These are phyloP conservation scores for Sonneratia alba DNA, from an alignment of 345 rosid genomes.

Conservation along the genomic window DNA sequence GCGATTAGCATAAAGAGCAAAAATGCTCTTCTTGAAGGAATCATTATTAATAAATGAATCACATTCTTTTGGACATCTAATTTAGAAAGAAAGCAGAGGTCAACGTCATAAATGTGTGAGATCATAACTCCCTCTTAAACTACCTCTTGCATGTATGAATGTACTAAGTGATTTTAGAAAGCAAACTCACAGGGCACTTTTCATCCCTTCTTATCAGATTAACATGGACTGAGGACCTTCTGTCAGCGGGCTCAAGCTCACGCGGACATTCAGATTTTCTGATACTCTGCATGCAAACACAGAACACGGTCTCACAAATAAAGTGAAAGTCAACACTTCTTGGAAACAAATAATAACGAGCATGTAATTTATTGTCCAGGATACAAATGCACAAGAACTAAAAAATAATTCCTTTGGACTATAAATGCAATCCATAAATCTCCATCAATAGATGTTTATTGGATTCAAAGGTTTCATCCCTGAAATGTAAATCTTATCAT, in stretches of 20 bases:
- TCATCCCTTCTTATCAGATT: conserved; percentile 73
- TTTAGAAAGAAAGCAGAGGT: neutral
- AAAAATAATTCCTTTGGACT: neutral
- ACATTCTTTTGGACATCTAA: neutral
- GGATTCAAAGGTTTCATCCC: neutral
- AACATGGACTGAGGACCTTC: conserved; percentile 69
- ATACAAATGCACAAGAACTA: neutral
- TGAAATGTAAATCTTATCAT: neutral
- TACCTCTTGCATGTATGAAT: neutral
- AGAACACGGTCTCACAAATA: neutral
- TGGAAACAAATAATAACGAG: neutral
- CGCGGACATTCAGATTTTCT: conserved; percentile 89
- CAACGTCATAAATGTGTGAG: neutral
- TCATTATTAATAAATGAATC: neutral
- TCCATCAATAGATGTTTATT: neutral
- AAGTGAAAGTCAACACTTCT: neutral
- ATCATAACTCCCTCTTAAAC: neutral
- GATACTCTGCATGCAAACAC: conserved; percentile 51
- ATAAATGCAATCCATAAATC: neutral
- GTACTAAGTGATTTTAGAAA: neutral
- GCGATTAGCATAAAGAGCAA: neutral
- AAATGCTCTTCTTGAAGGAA: neutral
- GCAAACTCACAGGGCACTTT: conserved; percentile 57
- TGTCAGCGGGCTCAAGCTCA: conserved; percentile 90
- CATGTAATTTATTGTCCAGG: neutral